Evolutionary conservation across 2,329 filamentous ascomycete genomes (phyloP).

Genomic region (Phaeosphaeriaceae sp.): DNA sequence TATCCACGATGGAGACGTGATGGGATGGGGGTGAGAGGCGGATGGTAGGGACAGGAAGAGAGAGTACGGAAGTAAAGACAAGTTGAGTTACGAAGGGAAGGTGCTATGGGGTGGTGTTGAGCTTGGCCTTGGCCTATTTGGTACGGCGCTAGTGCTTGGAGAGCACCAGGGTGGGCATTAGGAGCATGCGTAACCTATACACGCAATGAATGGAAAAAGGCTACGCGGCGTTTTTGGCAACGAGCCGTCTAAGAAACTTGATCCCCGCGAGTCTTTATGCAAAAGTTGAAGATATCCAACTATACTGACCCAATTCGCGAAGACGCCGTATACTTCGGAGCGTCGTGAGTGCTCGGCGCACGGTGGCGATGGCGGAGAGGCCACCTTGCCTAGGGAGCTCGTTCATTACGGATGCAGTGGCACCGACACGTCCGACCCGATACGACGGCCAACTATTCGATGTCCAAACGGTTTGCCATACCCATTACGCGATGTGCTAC

Average conservation of each 20-base stretch:
- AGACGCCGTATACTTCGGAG: not conserved
- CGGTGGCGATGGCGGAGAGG: slow-evolving; percentile 22
- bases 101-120: slow-evolving; percentile 31
- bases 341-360: slow-evolving; percentile 18
- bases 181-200: slow-evolving; percentile 16
- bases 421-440: slow-evolving; percentile 16
- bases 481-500: slow-evolving; percentile 9
- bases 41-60: slow-evolving; percentile 2
- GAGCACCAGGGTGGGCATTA: slow-evolving; percentile 12
- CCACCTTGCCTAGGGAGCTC: slow-evolving; percentile 24
- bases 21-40: not conserved
- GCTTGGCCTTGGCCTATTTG: slow-evolving; percentile 27
- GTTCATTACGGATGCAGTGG: slow-evolving; percentile 18
- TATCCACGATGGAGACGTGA: slow-evolving; percentile 1
- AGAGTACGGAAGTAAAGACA: slow-evolving; percentile 14
- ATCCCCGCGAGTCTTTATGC: not conserved
- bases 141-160: slow-evolving; percentile 22
- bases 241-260: not conserved
- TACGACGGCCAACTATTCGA: slow-evolving; percentile 2
- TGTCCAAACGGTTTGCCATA: slow-evolving; percentile 6
- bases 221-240: not conserved
- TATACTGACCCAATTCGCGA: not conserved
- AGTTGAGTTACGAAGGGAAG: slow-evolving; percentile 26
- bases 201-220: slow-evolving; percentile 1
- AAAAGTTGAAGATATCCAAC: not conserved